These are phyloP conservation scores for Cryphonectria radicalis DNA, from an alignment of 2,329 filamentous ascomycete species.

Conservation along the genomic window DNA sequence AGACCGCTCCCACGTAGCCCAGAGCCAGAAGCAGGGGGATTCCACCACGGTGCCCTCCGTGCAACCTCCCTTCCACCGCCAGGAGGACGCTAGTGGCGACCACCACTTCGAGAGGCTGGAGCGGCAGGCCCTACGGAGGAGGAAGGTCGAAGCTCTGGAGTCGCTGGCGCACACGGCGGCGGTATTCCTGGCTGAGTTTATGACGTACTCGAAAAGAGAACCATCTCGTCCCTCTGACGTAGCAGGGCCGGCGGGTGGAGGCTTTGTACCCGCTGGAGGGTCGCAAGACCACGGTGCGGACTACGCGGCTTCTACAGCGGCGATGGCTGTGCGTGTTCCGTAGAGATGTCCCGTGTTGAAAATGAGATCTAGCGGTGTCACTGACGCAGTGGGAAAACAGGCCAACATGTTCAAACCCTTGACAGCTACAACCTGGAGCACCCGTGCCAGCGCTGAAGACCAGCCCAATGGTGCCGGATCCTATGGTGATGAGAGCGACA, in stretches of 20 bases:
- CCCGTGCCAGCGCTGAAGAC: neutral
- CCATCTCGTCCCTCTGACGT: neutral
- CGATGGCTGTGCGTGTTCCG: constrained; percentile 11
- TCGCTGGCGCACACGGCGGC: constrained; percentile 25
- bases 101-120: constrained; percentile 17
- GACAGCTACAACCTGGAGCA: neutral
- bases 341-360: neutral
- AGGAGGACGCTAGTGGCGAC: neutral
- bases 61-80: neutral
- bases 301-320: constrained; percentile 6
- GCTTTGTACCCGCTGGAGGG: neutral
- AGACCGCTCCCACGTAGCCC: neutral
- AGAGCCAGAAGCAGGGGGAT: neutral
- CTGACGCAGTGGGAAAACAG: neutral
- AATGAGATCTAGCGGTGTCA: neutral
- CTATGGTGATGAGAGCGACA: neutral
- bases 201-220: constrained; percentile 8
- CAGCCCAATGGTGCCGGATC: neutral
- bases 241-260: neutral
- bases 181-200: constrained; percentile 25
- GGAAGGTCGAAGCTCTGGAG: constrained; percentile 28
- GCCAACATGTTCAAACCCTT: constrained; percentile 9
- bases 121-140: constrained; percentile 23
- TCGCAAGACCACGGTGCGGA: neutral
- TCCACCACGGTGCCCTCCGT: neutral